Percentiles rank a stretch among this genome's conserved stretches.
These are phyloP conservation scores for Kluyveromyces sp. DNA, from an alignment of 1,139 yeast species.

Conservation along the genomic window DNA sequence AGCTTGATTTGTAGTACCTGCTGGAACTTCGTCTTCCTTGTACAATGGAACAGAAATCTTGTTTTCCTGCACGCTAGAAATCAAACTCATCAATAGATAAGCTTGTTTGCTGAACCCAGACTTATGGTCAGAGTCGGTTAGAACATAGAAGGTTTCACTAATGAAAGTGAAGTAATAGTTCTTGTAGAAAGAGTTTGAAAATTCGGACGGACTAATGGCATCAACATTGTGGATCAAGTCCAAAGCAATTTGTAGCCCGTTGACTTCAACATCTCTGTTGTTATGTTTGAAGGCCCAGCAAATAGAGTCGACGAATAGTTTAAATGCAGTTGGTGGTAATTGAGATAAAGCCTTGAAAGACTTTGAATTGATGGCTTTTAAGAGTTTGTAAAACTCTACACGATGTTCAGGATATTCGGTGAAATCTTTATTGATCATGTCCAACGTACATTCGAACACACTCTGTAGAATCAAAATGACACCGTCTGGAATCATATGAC, in stretches of 20 bases:
- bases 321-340: slow-evolving; percentile 88
- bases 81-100: slow-evolving; percentile 72
- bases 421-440: slow-evolving; percentile 92
- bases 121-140: slow-evolving; percentile 96
- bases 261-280: slow-evolving; percentile 89
- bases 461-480: slow-evolving; percentile 80
- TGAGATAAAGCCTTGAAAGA: slow-evolving; percentile 81
- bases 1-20: slow-evolving; percentile 73
- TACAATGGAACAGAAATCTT: slow-evolving; percentile 74
- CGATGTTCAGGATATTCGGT: slow-evolving; percentile 97
- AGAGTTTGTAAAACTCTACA: slow-evolving; percentile 85
- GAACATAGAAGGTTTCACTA: slow-evolving; percentile 84
- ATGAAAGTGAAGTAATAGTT: slow-evolving; percentile 84
- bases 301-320: slow-evolving; percentile 84
- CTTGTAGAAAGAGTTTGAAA: slow-evolving; percentile 80
- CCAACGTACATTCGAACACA: slow-evolving; percentile 89
- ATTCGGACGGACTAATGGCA: slow-evolving; percentile 63
- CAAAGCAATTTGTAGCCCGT: slow-evolving; percentile 72
- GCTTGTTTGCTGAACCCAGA: slow-evolving; percentile 91
- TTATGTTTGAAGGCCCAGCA: slow-evolving; percentile 98
- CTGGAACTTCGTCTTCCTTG: slow-evolving; percentile 65
- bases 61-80: slow-evolving; percentile 73
- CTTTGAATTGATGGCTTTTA: slow-evolving; percentile 78
- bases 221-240: slow-evolving; percentile 83
- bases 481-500: slow-evolving; percentile 83